Base-by-base conservation (phyloP, 495 filamentous ascomycete genomes). In the Talaromyces nanjingensis region DNA sequence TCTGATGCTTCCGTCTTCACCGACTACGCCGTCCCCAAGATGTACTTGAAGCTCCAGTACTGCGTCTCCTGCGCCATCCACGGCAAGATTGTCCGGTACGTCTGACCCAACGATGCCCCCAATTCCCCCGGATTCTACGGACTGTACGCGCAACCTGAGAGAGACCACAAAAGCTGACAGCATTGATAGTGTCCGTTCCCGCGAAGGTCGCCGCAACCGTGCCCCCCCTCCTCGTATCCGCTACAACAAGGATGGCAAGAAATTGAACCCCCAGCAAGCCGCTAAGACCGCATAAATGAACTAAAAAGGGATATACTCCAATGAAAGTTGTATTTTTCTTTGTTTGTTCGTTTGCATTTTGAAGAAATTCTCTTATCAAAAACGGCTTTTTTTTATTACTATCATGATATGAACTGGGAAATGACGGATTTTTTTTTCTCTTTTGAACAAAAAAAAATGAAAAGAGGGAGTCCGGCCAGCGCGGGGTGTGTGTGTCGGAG, bases 41-140 rank as follows among this genome's bases (percentile, higher is more conserved):
- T 99, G 94, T 99, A 99, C 89, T 84, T 99, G 79, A 99, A 99
- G 88, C 89, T 99, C 77, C 94, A 99, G 85, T 99, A 99, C 91
- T 99, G 94, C 79, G 94, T 98, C 74, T 98, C 96, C 77, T 98
- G 94, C 83, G 94, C 94, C 70, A 98, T 99, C 73, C 94, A 98
- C 85, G 94, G 96, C 84, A 99, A 99, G 90, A 98, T 98, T 79
- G 96, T 99, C 78, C 93, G 94, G 94, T 98, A 90, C 78, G 91
- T 55, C 37, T 42, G 4, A 42, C 37, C 37, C 37, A 27, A 42
- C 37, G 37, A 42, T 14, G 16, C 14, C 16, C 37, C 39, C 18
- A 39, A 56, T 11, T 3, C 33, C 6, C 33, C 33, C 33, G 6
- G 33, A 2, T 12, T 12, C 33, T 37, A 9, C 33, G 33, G 8